Base-by-base conservation (phyloP, 208 protist species). In the Histomonas meleagridis region DNA sequence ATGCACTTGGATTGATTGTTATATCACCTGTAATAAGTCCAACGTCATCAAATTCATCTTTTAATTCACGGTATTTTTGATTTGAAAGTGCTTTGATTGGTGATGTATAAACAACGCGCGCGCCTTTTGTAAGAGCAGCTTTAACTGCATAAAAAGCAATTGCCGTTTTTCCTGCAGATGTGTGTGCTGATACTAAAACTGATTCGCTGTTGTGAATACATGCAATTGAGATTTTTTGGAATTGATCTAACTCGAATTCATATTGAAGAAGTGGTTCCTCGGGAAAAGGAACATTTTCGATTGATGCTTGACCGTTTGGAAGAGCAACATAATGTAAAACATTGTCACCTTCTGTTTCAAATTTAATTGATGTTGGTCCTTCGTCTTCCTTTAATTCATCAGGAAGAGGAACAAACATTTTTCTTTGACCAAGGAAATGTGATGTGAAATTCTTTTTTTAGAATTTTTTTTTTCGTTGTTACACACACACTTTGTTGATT, bases 41-140 rank as follows among this genome's bases (percentile, higher is more conserved):
- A 62, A 98, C 93, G 21, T 86, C 91, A 28, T 91, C 93, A 79
- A 94, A 99, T 91, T 98, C 96, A 62, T 98, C 97, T 4, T 95
- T 94, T 35, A 99, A 97, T 92, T 99, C 98, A 90, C 98, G 94
- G 90, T 91, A 94, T 69, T 95, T 99, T 94, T 99, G 98, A 94
- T 99, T 99, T 43, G 96, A 98, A 0, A 99, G 95, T 0, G 99
- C 99, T 92, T 99, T 99, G 94, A 99, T 99, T 53, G 99, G 99
- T 12, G 98, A 99, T 53, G 99, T 99, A 95, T 99, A 99, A 76
- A 99, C 98, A n/a, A 99, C 98, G 21, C 98, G 96, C 94, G 98
- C 97, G 92, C 97, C 97, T 70, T 97, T 97, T 10, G 97, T 95
- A 72, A 99, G 94, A 51, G 97, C 95, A 94, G 98, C 97, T 0